These are phyloP conservation scores for Maudiozyma serrabonitensis DNA, from an alignment of 805 yeast genomes.

Conservation along the genomic window DNA sequence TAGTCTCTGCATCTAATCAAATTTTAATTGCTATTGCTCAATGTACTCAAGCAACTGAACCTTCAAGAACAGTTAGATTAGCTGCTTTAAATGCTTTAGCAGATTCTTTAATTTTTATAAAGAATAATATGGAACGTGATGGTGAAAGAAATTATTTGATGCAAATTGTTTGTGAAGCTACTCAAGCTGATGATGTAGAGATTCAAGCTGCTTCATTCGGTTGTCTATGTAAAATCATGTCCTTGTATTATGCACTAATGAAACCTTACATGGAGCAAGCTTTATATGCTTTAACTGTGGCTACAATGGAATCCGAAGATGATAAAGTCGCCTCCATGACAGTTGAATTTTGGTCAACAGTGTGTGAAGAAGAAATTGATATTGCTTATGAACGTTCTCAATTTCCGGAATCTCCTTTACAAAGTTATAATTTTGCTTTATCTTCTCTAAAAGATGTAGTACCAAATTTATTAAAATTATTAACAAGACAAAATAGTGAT, in stretches of 20 bases:
- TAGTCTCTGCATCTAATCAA: constrained; percentile 80
- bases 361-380: constrained; percentile 94
- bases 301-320: constrained; percentile 71
- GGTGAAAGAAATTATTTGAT: constrained; percentile 94
- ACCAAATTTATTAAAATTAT: constrained; percentile 71
- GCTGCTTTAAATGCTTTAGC: constrained; percentile 90
- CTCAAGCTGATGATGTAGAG: constrained; percentile 77
- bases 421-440: constrained; percentile 71
- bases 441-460: constrained; percentile 77
- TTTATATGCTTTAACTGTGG: constrained; percentile 74
- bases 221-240: constrained; percentile 86
- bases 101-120: constrained; percentile 82
- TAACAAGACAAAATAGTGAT: constrained; percentile 85
- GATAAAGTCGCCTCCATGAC: constrained; percentile 95
- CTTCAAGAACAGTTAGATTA: constrained; percentile 62
- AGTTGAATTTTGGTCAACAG: constrained; percentile 97
- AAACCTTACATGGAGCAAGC: constrained; percentile 96
- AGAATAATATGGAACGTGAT: constrained; percentile 79
- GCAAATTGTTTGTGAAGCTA: constrained; percentile 98
- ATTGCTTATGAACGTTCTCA: constrained; percentile 61
- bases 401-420: constrained; percentile 40
- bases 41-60: constrained; percentile 83
- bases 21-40: constrained; percentile 92
- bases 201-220: constrained; percentile 94
- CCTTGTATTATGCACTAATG: constrained; percentile 82